Evolutionary conservation across 2,329 filamentous ascomycete genomes (phyloP).

Genomic region (Phaeosphaeriaceae sp.): DNA sequence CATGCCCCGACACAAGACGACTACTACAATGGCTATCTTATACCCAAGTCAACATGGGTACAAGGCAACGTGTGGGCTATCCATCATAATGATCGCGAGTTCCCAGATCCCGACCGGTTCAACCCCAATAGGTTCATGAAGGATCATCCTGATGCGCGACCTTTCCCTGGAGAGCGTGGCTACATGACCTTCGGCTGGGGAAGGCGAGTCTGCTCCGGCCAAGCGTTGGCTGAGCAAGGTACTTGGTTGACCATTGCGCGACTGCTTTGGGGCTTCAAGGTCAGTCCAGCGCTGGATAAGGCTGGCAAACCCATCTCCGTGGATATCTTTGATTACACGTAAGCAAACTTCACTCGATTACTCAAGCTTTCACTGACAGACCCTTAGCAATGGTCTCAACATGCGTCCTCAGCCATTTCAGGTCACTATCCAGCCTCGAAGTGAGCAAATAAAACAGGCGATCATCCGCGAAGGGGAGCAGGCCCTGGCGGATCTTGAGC

Average conservation of each 20-base stretch:
- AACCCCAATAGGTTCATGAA: constrained; percentile 43
- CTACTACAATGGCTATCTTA: constrained; percentile 48
- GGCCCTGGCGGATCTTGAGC: constrained; percentile 60
- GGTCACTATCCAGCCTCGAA: constrained; percentile 62
- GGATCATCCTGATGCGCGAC: constrained; percentile 34
- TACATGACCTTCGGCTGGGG: constrained; percentile 65
- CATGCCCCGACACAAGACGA: constrained; percentile 46
- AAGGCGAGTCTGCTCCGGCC: constrained; percentile 65
- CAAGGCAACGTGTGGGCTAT: constrained; percentile 53
- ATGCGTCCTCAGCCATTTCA: constrained; percentile 65
- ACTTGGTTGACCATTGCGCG: constrained; percentile 66
- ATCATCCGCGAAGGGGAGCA: constrained; percentile 63
- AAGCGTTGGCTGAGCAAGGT: constrained; percentile 67
- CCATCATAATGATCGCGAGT: constrained; percentile 49
- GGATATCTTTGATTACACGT: constrained; percentile 66
- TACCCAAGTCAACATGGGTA: constrained; percentile 51
- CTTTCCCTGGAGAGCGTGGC: constrained; percentile 55
- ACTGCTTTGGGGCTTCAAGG: constrained; percentile 66
- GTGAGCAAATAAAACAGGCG: constrained; percentile 57
- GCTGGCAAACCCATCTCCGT: constrained; percentile 59
- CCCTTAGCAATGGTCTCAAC: constrained; percentile 62
- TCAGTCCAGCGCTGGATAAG: constrained; percentile 52
- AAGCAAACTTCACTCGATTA: constrained; percentile 25
- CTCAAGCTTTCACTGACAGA: constrained; percentile 8
- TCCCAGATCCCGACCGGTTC: constrained; percentile 49